These are phyloP conservation scores for Schwanniomyces yamadae DNA, from an alignment of 805 yeast genomes.

Conservation along the genomic window DNA sequence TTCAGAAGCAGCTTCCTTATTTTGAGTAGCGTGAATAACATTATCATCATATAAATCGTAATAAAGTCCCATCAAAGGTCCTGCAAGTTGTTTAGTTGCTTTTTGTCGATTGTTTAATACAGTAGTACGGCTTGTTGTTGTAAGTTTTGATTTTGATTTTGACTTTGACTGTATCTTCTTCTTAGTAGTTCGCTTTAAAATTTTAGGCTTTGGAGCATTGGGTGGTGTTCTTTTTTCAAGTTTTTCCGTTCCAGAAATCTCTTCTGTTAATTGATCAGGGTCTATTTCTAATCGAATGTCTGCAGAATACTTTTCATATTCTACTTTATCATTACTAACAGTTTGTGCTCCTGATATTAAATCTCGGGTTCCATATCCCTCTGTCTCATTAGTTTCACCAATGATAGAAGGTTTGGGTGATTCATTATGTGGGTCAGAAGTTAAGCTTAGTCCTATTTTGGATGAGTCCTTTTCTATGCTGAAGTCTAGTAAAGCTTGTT, in stretches of 20 bases:
- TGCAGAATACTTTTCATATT: not conserved
- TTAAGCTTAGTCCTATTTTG: not conserved
- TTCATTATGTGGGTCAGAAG: not conserved
- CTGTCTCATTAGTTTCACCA: not conserved
- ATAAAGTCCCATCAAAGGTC: slow-evolving; percentile 35
- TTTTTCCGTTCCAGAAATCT: not conserved
- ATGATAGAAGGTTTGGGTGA: too few species aligned
- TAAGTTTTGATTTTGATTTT: slow-evolving; percentile 2
- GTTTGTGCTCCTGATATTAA: not conserved
- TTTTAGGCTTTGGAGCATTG: slow-evolving; percentile 2
- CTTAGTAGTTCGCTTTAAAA: slow-evolving; percentile 1
- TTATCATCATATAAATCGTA: slow-evolving; percentile 41
- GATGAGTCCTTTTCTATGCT: slow-evolving; percentile 5
- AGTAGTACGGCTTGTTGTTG: slow-evolving; percentile 27
- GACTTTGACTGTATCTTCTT: not conserved
- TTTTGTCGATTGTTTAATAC: slow-evolving; percentile 27
- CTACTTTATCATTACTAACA: not conserved
- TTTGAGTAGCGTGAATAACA: slow-evolving; percentile 17
- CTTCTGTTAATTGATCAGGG: not conserved
- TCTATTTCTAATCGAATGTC: not conserved
- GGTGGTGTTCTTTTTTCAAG: not conserved
- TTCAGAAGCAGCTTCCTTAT: slow-evolving; percentile 17
- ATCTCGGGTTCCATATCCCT: not conserved
- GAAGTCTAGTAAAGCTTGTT: slow-evolving; percentile 13
- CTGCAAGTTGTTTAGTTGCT: slow-evolving; percentile 35